Evolutionary conservation across 2,329 filamentous ascomycete genomes (phyloP).

Genomic region (Phaeosphaeriaceae sp.): DNA sequence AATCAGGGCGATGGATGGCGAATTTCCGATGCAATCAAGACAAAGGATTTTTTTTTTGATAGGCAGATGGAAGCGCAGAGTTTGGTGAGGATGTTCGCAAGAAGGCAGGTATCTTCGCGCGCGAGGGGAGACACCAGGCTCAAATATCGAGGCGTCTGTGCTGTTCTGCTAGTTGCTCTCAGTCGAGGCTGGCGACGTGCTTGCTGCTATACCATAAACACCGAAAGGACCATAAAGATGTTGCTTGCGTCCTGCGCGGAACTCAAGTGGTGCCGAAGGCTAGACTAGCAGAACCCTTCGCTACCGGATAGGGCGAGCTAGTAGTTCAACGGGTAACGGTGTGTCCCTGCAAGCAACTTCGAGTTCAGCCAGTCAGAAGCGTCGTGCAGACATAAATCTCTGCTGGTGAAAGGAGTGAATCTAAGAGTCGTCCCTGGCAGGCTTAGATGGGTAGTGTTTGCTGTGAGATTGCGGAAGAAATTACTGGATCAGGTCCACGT

Average conservation of each 20-base stretch:
- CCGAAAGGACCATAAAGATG: slow-evolving; percentile 18
- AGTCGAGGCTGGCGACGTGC: slow-evolving; percentile 20
- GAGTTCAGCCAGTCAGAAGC: slow-evolving; percentile 28
- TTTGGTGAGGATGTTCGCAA: not conserved
- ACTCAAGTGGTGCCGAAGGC: slow-evolving; percentile 32
- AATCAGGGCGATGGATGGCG: not conserved
- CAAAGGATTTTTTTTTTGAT: not conserved
- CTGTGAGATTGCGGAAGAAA: not conserved
- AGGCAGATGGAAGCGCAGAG: not conserved
- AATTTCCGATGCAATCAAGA: not conserved
- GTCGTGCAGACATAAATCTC: slow-evolving; percentile 12
- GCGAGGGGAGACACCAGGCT: not conserved
- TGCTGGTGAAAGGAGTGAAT: slow-evolving; percentile 8
- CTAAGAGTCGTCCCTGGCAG: slow-evolving; percentile 2
- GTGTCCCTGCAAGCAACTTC: slow-evolving; percentile 26
- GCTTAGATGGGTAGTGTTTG: not conserved
- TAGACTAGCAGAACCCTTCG: slow-evolving; percentile 31
- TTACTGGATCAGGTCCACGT: not conserved
- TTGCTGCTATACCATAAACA: slow-evolving; percentile 32
- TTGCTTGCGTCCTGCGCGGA: slow-evolving; percentile 32
- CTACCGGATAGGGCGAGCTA: slow-evolving; percentile 35
- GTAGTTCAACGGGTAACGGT: slow-evolving; percentile 31
- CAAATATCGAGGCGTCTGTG: not conserved
- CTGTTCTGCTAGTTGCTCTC: slow-evolving; percentile 2
- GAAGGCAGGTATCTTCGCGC: not conserved